Evolutionary conservation across 768 basidiomycete genomes (phyloP).

Genomic region (Russula sp.): DNA sequence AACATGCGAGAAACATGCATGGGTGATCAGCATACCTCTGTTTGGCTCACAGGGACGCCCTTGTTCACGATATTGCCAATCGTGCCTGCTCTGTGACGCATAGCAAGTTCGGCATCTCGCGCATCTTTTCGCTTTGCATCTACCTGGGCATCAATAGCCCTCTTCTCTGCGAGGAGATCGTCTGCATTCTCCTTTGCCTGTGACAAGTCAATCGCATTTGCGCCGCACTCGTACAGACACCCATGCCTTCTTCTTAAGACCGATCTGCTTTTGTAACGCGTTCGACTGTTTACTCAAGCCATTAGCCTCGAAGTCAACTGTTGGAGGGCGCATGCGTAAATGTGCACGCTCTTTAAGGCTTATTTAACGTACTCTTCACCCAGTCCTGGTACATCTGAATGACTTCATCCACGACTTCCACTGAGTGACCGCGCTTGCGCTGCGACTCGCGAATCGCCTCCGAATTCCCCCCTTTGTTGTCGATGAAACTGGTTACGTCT

Average conservation of each 20-base stretch:
- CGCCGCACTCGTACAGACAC: neutral
- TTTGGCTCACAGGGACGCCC: constrained; percentile 75
- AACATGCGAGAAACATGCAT: neutral
- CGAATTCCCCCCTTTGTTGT: constrained; percentile 88
- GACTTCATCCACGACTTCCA: constrained; percentile 91
- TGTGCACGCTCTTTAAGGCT: neutral
- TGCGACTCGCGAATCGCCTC: constrained; percentile 89
- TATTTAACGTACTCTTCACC: constrained; percentile 74
- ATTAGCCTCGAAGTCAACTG: constrained; percentile 87
- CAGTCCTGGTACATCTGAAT: constrained; percentile 88
- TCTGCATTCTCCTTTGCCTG: constrained; percentile 91
- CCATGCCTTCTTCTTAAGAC: constrained; percentile 82
- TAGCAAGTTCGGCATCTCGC: constrained; percentile 65
- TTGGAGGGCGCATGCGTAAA: neutral
- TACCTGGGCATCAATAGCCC: constrained; percentile 75
- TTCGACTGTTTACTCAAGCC: constrained; percentile 78
- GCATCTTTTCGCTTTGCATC: constrained; percentile 70
- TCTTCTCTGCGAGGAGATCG: constrained; percentile 80
- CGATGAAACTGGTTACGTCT: constrained; percentile 74
- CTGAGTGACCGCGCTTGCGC: constrained; percentile 80
- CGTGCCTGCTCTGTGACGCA: constrained; percentile 73
- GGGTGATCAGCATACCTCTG: constrained; percentile 57
- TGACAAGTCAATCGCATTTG: neutral
- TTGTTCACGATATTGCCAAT: constrained; percentile 94
- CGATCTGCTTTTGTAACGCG: constrained; percentile 90